Conservation (phyloP, 129 eudicot species). For the Saposhnikovia divaricata region DNA sequence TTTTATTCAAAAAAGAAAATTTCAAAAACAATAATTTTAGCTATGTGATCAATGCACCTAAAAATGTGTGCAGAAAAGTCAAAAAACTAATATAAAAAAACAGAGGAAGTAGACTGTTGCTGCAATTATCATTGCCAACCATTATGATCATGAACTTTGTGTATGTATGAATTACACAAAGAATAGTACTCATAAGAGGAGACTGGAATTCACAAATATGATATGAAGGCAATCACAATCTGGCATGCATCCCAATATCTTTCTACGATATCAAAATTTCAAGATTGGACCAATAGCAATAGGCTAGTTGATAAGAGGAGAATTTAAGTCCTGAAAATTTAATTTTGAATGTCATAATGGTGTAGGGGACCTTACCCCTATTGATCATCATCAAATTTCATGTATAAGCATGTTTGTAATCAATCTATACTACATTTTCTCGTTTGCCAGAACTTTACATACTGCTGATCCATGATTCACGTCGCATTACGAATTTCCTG, state of each 20-base stretch:
- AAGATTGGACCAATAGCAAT: conserved; percentile 9
- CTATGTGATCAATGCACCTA: no score
- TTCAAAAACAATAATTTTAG: no score
- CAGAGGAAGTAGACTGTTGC: no score
- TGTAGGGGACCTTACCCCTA: background rate
- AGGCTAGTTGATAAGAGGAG: conserved; percentile 9
- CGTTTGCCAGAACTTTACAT: no score
- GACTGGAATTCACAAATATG: background rate
- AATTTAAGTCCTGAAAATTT: background rate
- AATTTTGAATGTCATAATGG: conserved; percentile 1
- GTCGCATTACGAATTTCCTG: background rate
- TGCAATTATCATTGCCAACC: background rate
- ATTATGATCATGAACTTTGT: background rate
- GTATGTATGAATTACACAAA: background rate
- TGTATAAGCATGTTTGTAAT: background rate
- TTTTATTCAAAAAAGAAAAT: no score
- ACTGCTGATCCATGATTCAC: conserved; percentile 1
- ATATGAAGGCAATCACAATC: background rate
- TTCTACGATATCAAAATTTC: background rate
- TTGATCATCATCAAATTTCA: background rate
- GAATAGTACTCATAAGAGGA: background rate
- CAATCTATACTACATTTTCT: background rate
- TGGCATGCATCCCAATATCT: background rate
- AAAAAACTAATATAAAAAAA: no score
- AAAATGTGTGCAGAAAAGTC: no score